Conservation (phyloP, 176 grass and related monocot genomes). For the Lolium multiflorum region DNA sequence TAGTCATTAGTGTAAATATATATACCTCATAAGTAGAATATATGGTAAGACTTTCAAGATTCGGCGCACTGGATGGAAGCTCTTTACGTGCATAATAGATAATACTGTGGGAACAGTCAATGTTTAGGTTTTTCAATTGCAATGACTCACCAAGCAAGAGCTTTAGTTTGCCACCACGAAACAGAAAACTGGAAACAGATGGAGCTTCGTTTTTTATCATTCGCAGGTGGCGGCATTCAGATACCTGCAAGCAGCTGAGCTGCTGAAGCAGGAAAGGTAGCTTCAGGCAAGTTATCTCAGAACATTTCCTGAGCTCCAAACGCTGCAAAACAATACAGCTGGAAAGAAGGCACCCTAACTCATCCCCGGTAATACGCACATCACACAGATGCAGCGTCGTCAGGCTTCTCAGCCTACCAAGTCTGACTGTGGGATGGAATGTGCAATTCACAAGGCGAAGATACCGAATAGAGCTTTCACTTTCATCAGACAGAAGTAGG, state of each 20-base stretch:
- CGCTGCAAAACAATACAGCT: background rate
- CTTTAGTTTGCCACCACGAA: background rate
- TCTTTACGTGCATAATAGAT: background rate
- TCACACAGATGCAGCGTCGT: background rate
- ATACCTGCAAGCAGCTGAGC: background rate
- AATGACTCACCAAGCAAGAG: background rate
- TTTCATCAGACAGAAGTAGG: background rate
- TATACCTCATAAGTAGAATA: background rate
- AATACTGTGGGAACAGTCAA: background rate
- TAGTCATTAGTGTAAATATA: background rate
- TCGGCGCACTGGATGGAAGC: constrained; percentile 3
- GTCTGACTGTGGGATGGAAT: constrained; percentile 10
- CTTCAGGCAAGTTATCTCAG: background rate
- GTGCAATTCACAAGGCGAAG: background rate
- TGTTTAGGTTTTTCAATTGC: background rate
- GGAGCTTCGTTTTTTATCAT: background rate
- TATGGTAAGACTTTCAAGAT: background rate
- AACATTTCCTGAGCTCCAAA: background rate
- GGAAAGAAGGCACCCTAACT: background rate
- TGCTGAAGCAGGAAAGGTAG: background rate
- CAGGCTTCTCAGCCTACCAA: constrained; percentile 4
- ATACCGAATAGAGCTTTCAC: background rate
- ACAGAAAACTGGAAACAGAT: background rate
- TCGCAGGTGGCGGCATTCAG: background rate
- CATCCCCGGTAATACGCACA: background rate